Conservation (phyloP, 371 early-diverging fungal genomes). For the Catenaria anguillulae region DNA sequence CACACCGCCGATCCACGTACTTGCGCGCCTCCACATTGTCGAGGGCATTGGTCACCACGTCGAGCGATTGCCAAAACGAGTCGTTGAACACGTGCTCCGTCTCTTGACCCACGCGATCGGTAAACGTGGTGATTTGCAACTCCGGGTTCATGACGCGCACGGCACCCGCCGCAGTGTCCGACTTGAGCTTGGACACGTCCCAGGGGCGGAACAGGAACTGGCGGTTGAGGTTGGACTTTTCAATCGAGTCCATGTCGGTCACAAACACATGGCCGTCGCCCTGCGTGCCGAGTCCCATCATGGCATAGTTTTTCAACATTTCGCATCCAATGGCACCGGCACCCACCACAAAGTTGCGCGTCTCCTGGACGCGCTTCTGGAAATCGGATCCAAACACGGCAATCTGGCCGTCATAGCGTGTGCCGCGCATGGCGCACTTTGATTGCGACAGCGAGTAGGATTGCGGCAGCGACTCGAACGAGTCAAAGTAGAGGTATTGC, state of each 20-base stretch:
- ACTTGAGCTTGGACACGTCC: conserved; percentile 91
- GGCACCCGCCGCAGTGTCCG: conserved; percentile 84
- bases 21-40: conserved; percentile 98
- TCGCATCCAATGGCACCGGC: conserved; percentile 99
- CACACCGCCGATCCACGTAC: conserved; percentile 97
- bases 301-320: conserved; percentile 99
- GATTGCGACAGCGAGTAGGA: conserved; percentile 48
- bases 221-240: conserved; percentile 93
- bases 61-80: conserved; percentile 73
- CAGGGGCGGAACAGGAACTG: conserved; percentile 92
- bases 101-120: conserved; percentile 92
- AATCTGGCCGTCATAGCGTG: conserved; percentile 88
- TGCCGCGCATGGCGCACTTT: conserved; percentile 54
- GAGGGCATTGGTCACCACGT: conserved; percentile 96
- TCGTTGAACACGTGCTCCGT: conserved; percentile 95
- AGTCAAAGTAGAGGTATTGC: conserved; percentile 97
- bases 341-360: conserved; percentile 94
- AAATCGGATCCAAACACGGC: conserved; percentile 89
- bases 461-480: conserved; percentile 81
- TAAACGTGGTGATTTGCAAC: conserved; percentile 68
- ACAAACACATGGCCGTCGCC: conserved; percentile 70
- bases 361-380: conserved; percentile 74
- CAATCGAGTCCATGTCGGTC: conserved; percentile 99
- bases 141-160: conserved; percentile 87
- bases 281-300: conserved; percentile 95